Percentiles rank a stretch among this genome's conserved stretches.
Conservation (phyloP, 148 eudicot genomes). For the Silene conica region DNA sequence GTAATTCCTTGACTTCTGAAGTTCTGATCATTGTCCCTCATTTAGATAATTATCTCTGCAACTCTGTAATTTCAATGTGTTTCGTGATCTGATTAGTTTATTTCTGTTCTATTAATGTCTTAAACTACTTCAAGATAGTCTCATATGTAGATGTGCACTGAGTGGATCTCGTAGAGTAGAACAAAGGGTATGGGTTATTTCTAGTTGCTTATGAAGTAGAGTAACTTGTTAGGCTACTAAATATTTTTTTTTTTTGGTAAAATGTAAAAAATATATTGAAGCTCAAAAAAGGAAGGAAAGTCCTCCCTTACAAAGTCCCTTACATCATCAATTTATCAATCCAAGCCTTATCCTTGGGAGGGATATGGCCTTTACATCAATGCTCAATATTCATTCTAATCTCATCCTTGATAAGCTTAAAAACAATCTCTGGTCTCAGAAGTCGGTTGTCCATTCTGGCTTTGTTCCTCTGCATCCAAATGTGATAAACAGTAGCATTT, state of each 20-base stretch:
- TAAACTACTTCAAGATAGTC: background rate
- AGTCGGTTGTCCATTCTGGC: too few relatives aligned
- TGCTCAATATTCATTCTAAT: too few relatives aligned
- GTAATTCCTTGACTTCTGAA: conserved; percentile 41
- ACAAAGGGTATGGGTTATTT: background rate
- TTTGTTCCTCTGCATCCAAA: too few relatives aligned
- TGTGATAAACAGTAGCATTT: too few relatives aligned
- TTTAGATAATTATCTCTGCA: background rate
- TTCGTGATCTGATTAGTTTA: background rate
- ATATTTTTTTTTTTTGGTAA: background rate
- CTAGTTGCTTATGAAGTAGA: background rate
- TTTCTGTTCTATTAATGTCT: background rate
- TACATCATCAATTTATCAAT: too few relatives aligned
- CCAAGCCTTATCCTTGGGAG: too few relatives aligned
- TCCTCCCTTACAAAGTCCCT: too few relatives aligned
- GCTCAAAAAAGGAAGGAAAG: too few relatives aligned
- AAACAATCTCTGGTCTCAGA: too few relatives aligned
- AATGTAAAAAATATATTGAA: too few relatives aligned
- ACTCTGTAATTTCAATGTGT: background rate
- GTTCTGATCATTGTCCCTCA: background rate
- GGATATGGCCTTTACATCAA: too few relatives aligned
- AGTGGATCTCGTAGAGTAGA: background rate
- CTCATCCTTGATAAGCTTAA: too few relatives aligned
- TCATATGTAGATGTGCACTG: background rate
- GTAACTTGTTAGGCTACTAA: background rate